These are phyloP conservation scores for Arthrobotrys megalospora DNA, from an alignment of 2,329 filamentous ascomycete species.

Conservation along the genomic window DNA sequence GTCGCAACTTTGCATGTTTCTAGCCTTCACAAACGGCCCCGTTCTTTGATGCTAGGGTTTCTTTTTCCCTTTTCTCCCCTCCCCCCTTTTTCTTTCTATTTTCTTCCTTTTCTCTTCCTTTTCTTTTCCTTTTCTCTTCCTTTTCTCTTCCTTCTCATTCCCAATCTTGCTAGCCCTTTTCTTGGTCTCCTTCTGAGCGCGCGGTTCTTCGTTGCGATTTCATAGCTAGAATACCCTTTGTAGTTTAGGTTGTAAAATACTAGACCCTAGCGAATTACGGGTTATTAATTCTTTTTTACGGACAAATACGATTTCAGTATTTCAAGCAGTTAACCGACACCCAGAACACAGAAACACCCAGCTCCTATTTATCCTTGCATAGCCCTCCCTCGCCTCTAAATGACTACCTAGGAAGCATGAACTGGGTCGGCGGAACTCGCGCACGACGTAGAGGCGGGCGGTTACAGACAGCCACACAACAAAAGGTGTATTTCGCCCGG, in stretches of 20 bases:
- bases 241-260: slow-evolving; percentile 26
- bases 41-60: background rate
- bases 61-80: background rate
- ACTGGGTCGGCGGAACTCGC: slow-evolving; percentile 25
- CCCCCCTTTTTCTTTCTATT: background rate
- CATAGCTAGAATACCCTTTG: slow-evolving; percentile 28
- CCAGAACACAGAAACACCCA: too few species aligned
- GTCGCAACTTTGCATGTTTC: slow-evolving; percentile 98
- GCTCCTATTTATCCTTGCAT: too few species aligned
- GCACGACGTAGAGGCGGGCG: background rate
- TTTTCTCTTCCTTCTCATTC: background rate
- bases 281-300: background rate
- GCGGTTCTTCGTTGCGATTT: background rate
- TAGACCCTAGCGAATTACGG: background rate
- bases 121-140: background rate
- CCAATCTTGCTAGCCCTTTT: background rate
- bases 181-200: background rate
- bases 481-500: slow-evolving; percentile 14
- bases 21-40: slow-evolving; percentile 69
- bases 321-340: too few species aligned
- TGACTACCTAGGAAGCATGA: background rate
- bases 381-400: too few species aligned
- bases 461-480: background rate
- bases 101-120: background rate
- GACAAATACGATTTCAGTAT: background rate